A percentile compares a stretch with the other conserved stretches of the same genome.
Conservation (phyloP, 2,329 filamentous ascomycete species). For the Trichoderma harzianum region DNA sequence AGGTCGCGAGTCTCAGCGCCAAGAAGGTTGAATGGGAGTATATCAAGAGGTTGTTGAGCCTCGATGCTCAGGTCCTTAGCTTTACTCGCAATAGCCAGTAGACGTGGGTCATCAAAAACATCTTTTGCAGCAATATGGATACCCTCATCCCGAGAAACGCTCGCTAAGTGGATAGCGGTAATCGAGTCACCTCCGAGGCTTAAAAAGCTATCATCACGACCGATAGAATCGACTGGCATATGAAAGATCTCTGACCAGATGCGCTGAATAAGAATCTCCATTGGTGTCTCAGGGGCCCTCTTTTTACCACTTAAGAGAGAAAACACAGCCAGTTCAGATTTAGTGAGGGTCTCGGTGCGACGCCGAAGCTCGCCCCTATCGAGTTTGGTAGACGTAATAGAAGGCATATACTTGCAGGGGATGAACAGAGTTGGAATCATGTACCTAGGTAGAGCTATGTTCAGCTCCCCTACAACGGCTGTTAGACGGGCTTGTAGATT, state of each 20-base stretch:
- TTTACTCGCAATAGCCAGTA: slow-evolving; percentile 2
- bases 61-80: no score
- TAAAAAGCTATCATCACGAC: slow-evolving; percentile 20
- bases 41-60: background rate
- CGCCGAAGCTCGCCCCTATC: slow-evolving; percentile 16
- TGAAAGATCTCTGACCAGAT: slow-evolving; percentile 21
- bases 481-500: slow-evolving; percentile 16
- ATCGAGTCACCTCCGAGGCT: slow-evolving; percentile 37
- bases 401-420: slow-evolving; percentile 22
- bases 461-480: slow-evolving; percentile 21
- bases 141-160: slow-evolving; percentile 8
- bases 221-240: slow-evolving; percentile 14
- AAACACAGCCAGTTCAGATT: background rate
- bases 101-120: slow-evolving; percentile 13
- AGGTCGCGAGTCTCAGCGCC: background rate
- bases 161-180: slow-evolving; percentile 15
- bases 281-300: background rate
- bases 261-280: slow-evolving; percentile 10
- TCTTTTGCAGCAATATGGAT: slow-evolving; percentile 15
- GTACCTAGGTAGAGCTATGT: slow-evolving; percentile 19
- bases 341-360: background rate
- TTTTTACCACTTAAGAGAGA: background rate
- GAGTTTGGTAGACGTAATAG: slow-evolving; percentile 23
- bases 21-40: background rate
- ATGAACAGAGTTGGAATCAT: slow-evolving; percentile 24